Base-by-base conservation (phyloP, 2,329 filamentous ascomycete species). In the Trichophyton rubrum region DNA sequence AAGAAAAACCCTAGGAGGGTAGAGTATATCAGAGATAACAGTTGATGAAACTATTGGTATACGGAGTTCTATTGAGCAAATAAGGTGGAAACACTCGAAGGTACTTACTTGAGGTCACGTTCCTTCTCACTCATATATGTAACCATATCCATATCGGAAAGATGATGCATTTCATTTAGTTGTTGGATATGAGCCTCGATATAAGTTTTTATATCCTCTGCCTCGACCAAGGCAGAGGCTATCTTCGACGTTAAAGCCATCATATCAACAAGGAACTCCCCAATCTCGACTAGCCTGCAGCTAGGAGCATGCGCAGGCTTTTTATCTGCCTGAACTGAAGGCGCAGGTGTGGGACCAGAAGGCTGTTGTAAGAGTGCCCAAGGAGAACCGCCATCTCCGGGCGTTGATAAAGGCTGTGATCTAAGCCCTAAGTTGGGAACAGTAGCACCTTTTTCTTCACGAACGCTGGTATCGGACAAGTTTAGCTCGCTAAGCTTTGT, bases 71-170 rank as follows among this genome's bases (percentile, higher is more conserved):
- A 13, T 38, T 38, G 11, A 4, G 33, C 33, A 38, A 38, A 38
- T 11, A 38, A 38, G 27, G 1, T 13, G 33, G 11, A 38, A 38
- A 38, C 9, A 4, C 33, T 38, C 33, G 3, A 38, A 11, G 15
- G 13, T 8, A 58, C 57, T 22, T 17, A 59, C 57, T 59, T 59
- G 17, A 59, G 27, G 7, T 35, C 24, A 33, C 38, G 17, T 2
- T 59, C 57, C 41, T 47, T 47, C 15, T 59, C 20, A 22, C 40
- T 47, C 57, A 59, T 40, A 59, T 59, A 47, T 9, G n/a, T 20
- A 35, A 49, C 30, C 20, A 24, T 15, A 17, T 49, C 43, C 40
- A 59, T 24, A 27, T 59, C 43, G 7, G 57, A 59, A 24, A 59
- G 57, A 30, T 59, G 22, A 38, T 59, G 40, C 27, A 35, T 43